Evolutionary conservation across 1,139 yeast genomes (phyloP).

Genomic region (Magnusiomyces sp.): DNA sequence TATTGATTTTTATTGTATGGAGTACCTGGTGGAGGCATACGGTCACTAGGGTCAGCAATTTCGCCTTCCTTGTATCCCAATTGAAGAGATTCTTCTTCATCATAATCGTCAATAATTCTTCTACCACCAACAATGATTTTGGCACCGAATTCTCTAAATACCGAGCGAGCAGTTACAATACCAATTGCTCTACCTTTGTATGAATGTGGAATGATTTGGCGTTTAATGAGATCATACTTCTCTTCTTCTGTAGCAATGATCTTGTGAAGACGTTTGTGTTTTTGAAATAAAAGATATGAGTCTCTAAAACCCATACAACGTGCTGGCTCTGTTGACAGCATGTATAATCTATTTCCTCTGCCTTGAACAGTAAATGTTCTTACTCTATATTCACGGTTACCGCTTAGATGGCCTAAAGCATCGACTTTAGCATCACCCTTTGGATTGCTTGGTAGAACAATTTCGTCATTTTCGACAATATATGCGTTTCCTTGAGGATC

Average conservation of each 20-base stretch:
- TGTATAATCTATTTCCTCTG: slow-evolving; percentile 64
- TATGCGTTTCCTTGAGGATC: slow-evolving; percentile 42
- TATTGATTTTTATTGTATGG: slow-evolving; percentile 42
- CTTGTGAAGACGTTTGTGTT: slow-evolving; percentile 66
- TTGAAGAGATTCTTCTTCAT: slow-evolving; percentile 63
- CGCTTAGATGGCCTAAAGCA: slow-evolving; percentile 56
- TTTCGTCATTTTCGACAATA: slow-evolving; percentile 67
- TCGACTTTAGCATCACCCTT: slow-evolving; percentile 73
- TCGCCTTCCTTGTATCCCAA: slow-evolving; percentile 75
- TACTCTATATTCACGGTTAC: slow-evolving; percentile 72
- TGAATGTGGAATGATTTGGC: slow-evolving; percentile 79
- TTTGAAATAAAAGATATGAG: slow-evolving; percentile 81
- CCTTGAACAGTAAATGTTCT: slow-evolving; percentile 73
- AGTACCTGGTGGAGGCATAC: slow-evolving; percentile 35
- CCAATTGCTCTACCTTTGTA: slow-evolving; percentile 88
- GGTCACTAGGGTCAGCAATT: slow-evolving; percentile 66
- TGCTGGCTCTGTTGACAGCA: slow-evolving; percentile 95
- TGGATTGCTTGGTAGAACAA: slow-evolving; percentile 68
- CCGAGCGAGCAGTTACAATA: slow-evolving; percentile 82
- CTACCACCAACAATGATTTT: slow-evolving; percentile 71
- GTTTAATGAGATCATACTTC: slow-evolving; percentile 71
- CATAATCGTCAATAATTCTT: slow-evolving; percentile 80
- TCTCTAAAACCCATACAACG: slow-evolving; percentile 91
- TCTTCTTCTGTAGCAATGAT: slow-evolving; percentile 69
- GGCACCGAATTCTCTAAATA: slow-evolving; percentile 90